These are phyloP conservation scores for Hypoxylon sp. DNA, from an alignment of 2,329 filamentous ascomycete species.

Conservation along the genomic window DNA sequence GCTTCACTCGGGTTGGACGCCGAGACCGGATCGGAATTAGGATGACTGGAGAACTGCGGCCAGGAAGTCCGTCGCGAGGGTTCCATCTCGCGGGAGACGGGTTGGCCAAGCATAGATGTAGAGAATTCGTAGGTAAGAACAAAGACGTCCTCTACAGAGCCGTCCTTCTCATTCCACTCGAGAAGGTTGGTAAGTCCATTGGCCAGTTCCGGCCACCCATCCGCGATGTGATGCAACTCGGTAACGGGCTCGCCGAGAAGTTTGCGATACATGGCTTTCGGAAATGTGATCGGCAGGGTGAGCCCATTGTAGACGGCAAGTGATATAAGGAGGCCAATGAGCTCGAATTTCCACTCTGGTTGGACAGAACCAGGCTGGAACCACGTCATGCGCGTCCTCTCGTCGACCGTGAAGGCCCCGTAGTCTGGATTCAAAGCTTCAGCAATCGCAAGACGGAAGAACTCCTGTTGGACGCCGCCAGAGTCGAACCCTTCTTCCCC, in stretches of 20 bases:
- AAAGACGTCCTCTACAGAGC: conserved; percentile 84
- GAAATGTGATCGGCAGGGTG: conserved; percentile 90
- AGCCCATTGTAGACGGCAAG: conserved; percentile 94
- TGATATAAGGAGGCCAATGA: conserved; percentile 88
- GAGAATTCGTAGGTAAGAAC: conserved; percentile 90
- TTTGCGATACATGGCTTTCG: conserved; percentile 84
- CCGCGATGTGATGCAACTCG: conserved; percentile 80
- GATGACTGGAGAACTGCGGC: conserved; percentile 64
- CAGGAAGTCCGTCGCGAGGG: conserved; percentile 58
- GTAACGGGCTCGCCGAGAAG: conserved; percentile 78
- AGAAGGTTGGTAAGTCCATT: conserved; percentile 80
- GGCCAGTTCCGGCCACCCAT: conserved; percentile 88
- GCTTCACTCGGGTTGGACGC: conserved; percentile 66
- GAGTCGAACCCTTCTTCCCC: conserved; percentile 94
- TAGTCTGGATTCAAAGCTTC: conserved; percentile 84
- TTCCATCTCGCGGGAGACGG: conserved; percentile 70
- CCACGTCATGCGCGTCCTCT: conserved; percentile 84
- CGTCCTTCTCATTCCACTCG: conserved; percentile 80
- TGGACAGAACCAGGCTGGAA: conserved; percentile 87
- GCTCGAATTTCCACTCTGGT: conserved; percentile 89
- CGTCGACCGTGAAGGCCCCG: conserved; percentile 84
- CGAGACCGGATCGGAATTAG: conserved; percentile 47
- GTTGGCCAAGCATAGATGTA: conserved; percentile 68
- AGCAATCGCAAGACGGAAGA: conserved; percentile 86
- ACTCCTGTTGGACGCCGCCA: conserved; percentile 96